phyloP scores from a whole-genome alignment of 1,284 basidiomycete species.

The Coniferiporia sulphurascens region DNA sequence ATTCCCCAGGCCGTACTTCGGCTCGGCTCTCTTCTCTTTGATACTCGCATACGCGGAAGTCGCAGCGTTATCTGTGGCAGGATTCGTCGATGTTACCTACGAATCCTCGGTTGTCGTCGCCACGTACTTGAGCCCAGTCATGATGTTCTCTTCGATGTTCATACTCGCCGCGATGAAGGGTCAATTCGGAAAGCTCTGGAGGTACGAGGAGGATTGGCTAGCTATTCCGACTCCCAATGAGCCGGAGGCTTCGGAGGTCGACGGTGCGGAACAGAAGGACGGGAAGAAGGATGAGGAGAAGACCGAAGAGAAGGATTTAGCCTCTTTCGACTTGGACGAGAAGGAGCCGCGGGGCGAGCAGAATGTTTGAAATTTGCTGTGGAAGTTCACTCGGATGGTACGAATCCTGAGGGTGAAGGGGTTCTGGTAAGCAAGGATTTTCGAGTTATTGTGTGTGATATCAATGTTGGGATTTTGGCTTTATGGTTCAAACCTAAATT shows the following conservation, averaged over 20 bases:
- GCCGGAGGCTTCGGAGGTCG: slow-evolving; percentile 25
- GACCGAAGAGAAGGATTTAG: not conserved
- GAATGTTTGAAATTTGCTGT: no score
- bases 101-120: not conserved
- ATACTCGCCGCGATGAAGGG: slow-evolving; percentile 1
- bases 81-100: not conserved
- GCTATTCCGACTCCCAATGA: slow-evolving; percentile 95
- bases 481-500: no score
- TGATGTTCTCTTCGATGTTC: not conserved
- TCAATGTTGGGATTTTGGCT: no score
- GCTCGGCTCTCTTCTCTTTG: not conserved
- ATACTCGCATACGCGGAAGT: not conserved
- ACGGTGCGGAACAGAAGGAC: not conserved
- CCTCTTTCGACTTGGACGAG: not conserved
- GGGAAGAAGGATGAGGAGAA: not conserved
- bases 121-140: not conserved
- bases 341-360: not conserved
- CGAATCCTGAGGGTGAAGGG: no score
- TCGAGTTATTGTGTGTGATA: no score
- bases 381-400: no score
- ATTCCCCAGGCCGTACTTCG: not conserved
- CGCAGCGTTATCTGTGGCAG: not conserved
- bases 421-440: no score
- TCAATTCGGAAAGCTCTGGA: slow-evolving; percentile 86
- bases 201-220: slow-evolving; percentile 86